A percentile compares a stretch with the other conserved stretches of the same genome.
phyloP scores from a whole-genome alignment of 75 land plant genomes.

The Chamaecyparis obtusa region DNA sequence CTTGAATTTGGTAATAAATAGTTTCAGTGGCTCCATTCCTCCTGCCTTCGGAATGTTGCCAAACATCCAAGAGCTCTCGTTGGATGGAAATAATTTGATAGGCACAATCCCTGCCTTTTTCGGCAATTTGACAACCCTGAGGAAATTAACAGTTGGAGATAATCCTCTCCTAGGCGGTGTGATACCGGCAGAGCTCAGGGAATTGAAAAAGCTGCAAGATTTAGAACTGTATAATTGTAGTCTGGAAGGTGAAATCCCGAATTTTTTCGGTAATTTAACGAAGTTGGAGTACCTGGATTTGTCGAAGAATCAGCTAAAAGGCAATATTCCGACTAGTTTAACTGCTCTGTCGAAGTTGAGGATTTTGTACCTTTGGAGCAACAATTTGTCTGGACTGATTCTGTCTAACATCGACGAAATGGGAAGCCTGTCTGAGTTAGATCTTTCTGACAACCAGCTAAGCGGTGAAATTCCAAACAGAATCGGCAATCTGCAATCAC shows the following conservation, averaged over 20 bases:
- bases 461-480: slow-evolving; percentile 49
- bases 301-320: slow-evolving; percentile 46
- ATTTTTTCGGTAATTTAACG: slow-evolving; percentile 37
- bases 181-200: slow-evolving; percentile 20
- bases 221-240: slow-evolving; percentile 41
- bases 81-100: background rate
- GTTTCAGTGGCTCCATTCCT: slow-evolving; percentile 49
- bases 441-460: slow-evolving; percentile 61
- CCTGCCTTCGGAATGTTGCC: slow-evolving; percentile 47
- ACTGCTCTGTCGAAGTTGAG: slow-evolving; percentile 37
- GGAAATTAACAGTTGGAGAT: slow-evolving; percentile 12
- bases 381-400: slow-evolving; percentile 66
- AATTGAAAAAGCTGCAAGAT: background rate
- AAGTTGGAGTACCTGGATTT: slow-evolving; percentile 47
- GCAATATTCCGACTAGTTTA: slow-evolving; percentile 51
- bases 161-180: slow-evolving; percentile 20
- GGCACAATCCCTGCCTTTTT: slow-evolving; percentile 20
- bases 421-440: slow-evolving; percentile 33
- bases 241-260: slow-evolving; percentile 58
- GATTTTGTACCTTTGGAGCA: slow-evolving; percentile 68
- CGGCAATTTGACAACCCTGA: slow-evolving; percentile 22
- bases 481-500: slow-evolving; percentile 29
- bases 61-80: slow-evolving; percentile 28
- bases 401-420: slow-evolving; percentile 46
- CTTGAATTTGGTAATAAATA: slow-evolving; percentile 57